Evolutionary conservation across 495 filamentous ascomycete species (phyloP).

Genomic region (Lophiostoma macrostomum): DNA sequence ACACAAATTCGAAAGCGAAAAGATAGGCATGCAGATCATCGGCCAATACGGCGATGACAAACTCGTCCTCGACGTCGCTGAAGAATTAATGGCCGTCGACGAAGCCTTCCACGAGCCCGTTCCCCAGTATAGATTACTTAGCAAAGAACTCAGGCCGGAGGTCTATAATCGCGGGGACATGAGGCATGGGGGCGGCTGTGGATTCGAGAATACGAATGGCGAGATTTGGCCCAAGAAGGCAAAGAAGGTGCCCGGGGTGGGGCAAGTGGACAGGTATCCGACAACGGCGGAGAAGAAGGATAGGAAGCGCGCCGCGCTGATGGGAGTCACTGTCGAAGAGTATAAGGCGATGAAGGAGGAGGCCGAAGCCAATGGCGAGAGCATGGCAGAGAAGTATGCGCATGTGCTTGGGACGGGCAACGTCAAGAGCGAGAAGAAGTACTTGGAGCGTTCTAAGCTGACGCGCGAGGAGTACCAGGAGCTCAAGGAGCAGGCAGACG

Average conservation of each 20-base stretch:
- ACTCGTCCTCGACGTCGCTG: slow-evolving; percentile 56
- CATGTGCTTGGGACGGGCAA: too few species aligned
- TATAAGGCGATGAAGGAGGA: not conserved
- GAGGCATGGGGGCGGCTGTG: not conserved
- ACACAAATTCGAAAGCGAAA: slow-evolving; percentile 36
- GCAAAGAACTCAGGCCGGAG: too few species aligned
- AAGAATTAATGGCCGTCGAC: slow-evolving; percentile 35
- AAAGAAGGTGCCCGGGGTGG: not conserved
- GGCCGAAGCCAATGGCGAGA: not conserved
- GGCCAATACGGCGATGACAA: slow-evolving; percentile 90
- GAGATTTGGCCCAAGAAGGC: not conserved
- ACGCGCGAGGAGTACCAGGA: too few species aligned
- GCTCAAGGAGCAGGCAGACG: too few species aligned
- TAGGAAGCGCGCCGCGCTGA: not conserved
- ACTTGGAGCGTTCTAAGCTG: too few species aligned
- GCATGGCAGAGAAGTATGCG: not conserved
- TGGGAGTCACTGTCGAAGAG: not conserved
- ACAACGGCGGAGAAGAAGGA: not conserved
- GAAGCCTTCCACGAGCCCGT: not conserved
- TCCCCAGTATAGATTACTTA: not conserved
- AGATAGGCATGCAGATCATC: slow-evolving; percentile 78
- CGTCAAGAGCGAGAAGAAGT: too few species aligned
- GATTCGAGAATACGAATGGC: not conserved
- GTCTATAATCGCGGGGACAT: not conserved
- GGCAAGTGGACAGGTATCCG: not conserved